Evolutionary conservation across 129 eudicot genomes (phyloP).

Genomic region (Calendula officinalis): DNA sequence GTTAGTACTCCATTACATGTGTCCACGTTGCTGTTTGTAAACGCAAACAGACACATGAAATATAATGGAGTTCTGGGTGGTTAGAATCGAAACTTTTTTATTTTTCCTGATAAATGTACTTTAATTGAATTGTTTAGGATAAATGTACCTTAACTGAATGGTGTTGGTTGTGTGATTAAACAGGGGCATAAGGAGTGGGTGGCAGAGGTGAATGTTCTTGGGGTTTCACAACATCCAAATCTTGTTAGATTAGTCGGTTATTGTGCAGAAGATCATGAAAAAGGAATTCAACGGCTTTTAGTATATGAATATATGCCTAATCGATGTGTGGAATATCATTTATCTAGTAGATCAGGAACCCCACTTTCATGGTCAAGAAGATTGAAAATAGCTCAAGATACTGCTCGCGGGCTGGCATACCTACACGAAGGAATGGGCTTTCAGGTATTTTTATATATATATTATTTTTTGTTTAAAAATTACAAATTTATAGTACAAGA

Average conservation of each 20-base stretch:
- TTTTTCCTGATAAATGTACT: no score
- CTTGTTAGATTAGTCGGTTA: slow-evolving; percentile 81
- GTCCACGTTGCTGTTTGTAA: no score
- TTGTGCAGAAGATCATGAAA: slow-evolving; percentile 89
- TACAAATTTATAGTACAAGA: background rate
- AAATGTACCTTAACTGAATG: no score
- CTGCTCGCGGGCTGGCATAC: slow-evolving; percentile 85
- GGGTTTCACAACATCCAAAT: slow-evolving; percentile 76
- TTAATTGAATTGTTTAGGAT: no score
- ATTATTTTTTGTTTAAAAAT: background rate
- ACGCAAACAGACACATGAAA: no score
- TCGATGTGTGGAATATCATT: slow-evolving; percentile 70
- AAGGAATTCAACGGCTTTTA: slow-evolving; percentile 84
- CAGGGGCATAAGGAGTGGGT: slow-evolving; percentile 98
- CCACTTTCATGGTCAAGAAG: slow-evolving; percentile 73
- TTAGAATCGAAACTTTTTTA: no score
- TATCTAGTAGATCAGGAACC: slow-evolving; percentile 51
- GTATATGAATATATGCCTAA: slow-evolving; percentile 83
- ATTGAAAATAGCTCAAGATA: slow-evolving; percentile 74
- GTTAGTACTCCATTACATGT: no score
- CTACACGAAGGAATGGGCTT: slow-evolving; percentile 88
- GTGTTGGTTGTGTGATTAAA: background rate
- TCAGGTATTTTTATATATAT: slow-evolving; percentile 44
- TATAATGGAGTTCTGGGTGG: no score
- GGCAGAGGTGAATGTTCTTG: slow-evolving; percentile 88